A percentile compares a stretch with the other conserved stretches of the same genome.
Evolutionary conservation across 2,329 filamentous ascomycete species (phyloP).

Genomic region (Talaromyces sp.): DNA sequence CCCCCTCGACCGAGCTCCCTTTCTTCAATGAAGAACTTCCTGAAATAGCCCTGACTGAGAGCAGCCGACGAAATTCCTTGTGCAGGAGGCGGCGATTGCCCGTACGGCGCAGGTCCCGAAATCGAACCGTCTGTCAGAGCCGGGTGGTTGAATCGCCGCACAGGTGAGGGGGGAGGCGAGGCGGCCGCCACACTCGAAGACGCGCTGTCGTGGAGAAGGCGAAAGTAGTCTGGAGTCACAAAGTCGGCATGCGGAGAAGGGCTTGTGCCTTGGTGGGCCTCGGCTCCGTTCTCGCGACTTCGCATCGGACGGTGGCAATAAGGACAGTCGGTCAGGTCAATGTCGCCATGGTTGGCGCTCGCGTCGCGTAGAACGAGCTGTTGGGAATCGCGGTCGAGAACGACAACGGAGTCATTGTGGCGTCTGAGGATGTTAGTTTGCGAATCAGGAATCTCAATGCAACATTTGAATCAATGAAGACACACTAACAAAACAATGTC

Average conservation of each 20-base stretch:
- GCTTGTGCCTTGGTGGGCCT: slow-evolving; percentile 22
- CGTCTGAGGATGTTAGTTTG: slow-evolving; percentile 53
- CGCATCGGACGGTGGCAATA: slow-evolving; percentile 73
- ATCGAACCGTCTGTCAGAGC: slow-evolving; percentile 35
- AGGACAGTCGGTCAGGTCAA: slow-evolving; percentile 63
- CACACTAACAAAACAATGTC: slow-evolving; percentile 41
- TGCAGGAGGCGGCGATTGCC: slow-evolving; percentile 39
- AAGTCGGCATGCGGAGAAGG: slow-evolving; percentile 55
- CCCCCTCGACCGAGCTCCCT: slow-evolving; percentile 80
- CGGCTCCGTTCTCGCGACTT: slow-evolving; percentile 41
- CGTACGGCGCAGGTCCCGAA: background rate
- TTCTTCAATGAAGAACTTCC: slow-evolving; percentile 88
- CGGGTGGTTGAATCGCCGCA: slow-evolving; percentile 42
- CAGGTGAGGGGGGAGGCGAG: slow-evolving; percentile 42
- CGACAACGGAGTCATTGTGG: slow-evolving; percentile 85
- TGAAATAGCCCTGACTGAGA: slow-evolving; percentile 90
- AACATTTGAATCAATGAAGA: background rate
- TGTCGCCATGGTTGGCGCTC: slow-evolving; percentile 34
- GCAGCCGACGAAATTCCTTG: slow-evolving; percentile 78
- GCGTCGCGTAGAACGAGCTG: slow-evolving; percentile 74
- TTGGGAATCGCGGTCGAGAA: slow-evolving; percentile 78
- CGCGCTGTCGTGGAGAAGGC: slow-evolving; percentile 68
- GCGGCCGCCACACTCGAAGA: slow-evolving; percentile 44
- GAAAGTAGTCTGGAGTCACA: slow-evolving; percentile 90
- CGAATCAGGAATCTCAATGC: background rate